Percentiles rank a stretch among this genome's conserved stretches.
Conservation (phyloP, 169 alveolate species). For the Plasmodium berghei region DNA sequence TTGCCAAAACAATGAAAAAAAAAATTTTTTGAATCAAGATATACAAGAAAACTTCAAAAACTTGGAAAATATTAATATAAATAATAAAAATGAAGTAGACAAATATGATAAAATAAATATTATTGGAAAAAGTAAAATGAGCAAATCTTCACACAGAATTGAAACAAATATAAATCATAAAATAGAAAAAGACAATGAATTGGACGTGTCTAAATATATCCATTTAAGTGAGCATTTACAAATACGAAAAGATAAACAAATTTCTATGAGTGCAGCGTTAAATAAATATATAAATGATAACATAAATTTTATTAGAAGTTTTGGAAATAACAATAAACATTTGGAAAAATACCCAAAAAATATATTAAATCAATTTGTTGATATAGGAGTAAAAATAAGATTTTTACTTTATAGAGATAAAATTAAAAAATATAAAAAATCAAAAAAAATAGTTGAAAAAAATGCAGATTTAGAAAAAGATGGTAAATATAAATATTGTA, state of each 20-base stretch:
- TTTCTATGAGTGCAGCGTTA: conserved; percentile 10
- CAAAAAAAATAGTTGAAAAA: conserved; percentile 5
- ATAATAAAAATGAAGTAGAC: no score
- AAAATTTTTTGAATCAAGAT: no score
- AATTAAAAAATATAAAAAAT: conserved; percentile 11
- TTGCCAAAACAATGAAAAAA: no score
- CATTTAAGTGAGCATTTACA: conserved; percentile 53
- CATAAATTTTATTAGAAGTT: not conserved
- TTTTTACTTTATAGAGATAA: conserved; percentile 19
- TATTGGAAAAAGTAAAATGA: not conserved
- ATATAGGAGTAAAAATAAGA: conserved; percentile 20
- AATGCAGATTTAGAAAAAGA: not conserved
- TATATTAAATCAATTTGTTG: conserved; percentile 7
- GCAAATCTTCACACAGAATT: not conserved
- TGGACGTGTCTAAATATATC: conserved; percentile 2
- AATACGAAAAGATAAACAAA: conserved; percentile 35
- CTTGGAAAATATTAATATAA: no score
- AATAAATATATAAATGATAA: conserved; percentile 60
- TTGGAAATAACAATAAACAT: not conserved
- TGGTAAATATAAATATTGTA: not conserved
- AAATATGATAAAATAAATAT: no score
- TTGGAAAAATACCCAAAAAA: conserved; percentile 7
- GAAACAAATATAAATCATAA: not conserved
- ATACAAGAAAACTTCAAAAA: no score
- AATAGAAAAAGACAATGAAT: not conserved